Conservation (phyloP, 345 rosid genomes). For the Litchi chinensis region DNA sequence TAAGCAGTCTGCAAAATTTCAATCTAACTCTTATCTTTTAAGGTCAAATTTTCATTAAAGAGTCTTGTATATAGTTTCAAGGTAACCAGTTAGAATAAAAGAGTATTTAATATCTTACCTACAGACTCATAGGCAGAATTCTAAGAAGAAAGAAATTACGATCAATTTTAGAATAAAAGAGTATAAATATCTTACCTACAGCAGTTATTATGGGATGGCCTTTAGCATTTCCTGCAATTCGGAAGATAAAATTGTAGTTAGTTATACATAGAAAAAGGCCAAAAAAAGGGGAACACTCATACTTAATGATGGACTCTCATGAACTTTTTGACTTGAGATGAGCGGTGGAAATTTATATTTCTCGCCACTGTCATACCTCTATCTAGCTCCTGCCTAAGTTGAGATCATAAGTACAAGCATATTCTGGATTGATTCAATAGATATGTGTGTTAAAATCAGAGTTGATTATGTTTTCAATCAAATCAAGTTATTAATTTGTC, state of each 20-base stretch:
- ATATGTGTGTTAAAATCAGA: too few relatives aligned
- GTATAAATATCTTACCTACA: not conserved
- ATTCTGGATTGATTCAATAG: too few relatives aligned
- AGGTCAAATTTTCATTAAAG: too few relatives aligned
- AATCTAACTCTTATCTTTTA: too few relatives aligned
- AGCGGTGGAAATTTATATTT: not conserved
- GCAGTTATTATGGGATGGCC: not conserved
- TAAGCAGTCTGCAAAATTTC: too few relatives aligned
- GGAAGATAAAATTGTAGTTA: not conserved
- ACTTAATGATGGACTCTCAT: not conserved
- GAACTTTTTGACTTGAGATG: not conserved
- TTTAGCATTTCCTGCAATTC: not conserved
- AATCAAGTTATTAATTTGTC: too few relatives aligned
- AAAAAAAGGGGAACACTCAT: too few relatives aligned
- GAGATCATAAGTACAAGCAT: not conserved
- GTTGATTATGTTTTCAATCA: not conserved
- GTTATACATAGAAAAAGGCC: not conserved
- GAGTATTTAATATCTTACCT: too few relatives aligned
- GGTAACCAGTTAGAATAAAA: too few relatives aligned
- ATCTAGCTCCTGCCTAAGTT: not conserved
- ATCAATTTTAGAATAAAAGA: not conserved
- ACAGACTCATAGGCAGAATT: not conserved
- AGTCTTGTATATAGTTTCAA: too few relatives aligned
- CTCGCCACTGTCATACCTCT: not conserved
- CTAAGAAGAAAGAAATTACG: not conserved